Evolutionary conservation across 1,284 basidiomycete genomes (phyloP).

Genomic region (Dichomitus squalens): DNA sequence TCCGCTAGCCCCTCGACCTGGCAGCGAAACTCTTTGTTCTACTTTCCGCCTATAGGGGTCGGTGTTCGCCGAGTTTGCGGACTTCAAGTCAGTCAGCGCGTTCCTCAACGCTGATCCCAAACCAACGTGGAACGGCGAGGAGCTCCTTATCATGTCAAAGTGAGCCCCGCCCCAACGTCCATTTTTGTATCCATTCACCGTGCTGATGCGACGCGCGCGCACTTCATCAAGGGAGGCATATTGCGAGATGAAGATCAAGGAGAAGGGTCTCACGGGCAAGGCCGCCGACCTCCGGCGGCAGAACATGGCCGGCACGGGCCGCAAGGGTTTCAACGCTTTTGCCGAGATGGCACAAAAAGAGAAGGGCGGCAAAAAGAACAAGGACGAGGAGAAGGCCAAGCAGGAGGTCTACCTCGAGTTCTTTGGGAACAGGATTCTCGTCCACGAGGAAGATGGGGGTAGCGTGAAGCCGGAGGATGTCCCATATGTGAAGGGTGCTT

Average conservation of each 20-base stretch:
- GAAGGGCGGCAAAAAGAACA: conserved; percentile 42
- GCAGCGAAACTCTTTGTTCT: not conserved
- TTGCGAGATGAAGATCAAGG: conserved; percentile 96
- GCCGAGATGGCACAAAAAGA: conserved; percentile 67
- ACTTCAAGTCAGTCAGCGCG: conserved; percentile 68
- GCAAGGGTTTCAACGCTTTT: conserved; percentile 88
- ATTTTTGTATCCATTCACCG: not conserved
- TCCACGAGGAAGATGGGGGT: conserved; percentile 69
- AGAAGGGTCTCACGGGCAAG: conserved; percentile 84
- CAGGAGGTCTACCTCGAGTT: conserved; percentile 72
- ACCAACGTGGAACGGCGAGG: conserved; percentile 75
- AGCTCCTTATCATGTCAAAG: conserved; percentile 90
- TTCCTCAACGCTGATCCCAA: conserved; percentile 84
- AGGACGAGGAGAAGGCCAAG: conserved; percentile 41
- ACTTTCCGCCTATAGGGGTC: conserved; percentile 63
- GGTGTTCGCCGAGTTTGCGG: conserved; percentile 90
- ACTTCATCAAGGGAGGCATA: conserved; percentile 72
- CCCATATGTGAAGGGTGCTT: conserved; percentile 71
- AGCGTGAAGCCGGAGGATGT: conserved; percentile 72
- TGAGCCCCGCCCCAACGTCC: conserved; percentile 35
- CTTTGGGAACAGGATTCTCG: conserved; percentile 64
- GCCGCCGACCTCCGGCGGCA: conserved; percentile 59
- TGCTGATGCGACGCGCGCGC: too few species aligned
- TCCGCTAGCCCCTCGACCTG: not conserved
- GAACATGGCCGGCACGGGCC: conserved; percentile 47